Evolutionary conservation across 805 yeast species (phyloP).

Genomic region (Crinitomyces ghanaensis): DNA sequence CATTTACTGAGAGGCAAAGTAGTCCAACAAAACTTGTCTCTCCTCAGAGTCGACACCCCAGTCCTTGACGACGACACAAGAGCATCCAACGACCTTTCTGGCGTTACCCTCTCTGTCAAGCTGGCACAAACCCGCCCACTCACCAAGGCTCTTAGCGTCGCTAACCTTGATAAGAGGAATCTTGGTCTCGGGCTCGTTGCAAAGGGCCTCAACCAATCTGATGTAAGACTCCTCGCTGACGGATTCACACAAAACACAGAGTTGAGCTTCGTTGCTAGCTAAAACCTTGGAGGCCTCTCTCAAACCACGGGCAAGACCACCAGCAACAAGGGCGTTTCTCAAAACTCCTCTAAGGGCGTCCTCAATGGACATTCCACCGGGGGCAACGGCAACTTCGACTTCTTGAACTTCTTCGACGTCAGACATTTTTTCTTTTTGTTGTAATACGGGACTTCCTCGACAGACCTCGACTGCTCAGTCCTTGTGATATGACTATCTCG

Average conservation of each 20-base stretch:
- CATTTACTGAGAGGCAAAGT: slow-evolving; percentile 77
- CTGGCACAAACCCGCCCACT: slow-evolving; percentile 99
- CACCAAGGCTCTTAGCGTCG: slow-evolving; percentile 99
- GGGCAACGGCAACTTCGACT: slow-evolving; percentile 67
- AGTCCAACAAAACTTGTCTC: slow-evolving; percentile 91
- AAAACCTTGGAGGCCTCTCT: slow-evolving; percentile 99
- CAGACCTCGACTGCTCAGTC: slow-evolving; percentile 26
- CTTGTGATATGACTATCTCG: slow-evolving; percentile 12
- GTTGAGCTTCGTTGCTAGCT: slow-evolving; percentile 94
- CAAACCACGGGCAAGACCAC: slow-evolving; percentile 99
- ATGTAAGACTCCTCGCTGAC: slow-evolving; percentile 96
- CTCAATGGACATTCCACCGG: slow-evolving; percentile 89
- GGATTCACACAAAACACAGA: slow-evolving; percentile 94
- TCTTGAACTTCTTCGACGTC: slow-evolving; percentile 74
- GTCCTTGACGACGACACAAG: slow-evolving; percentile 98
- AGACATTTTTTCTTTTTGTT: slow-evolving; percentile 53
- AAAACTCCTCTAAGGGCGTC: slow-evolving; percentile 97
- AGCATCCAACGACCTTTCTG: slow-evolving; percentile 99
- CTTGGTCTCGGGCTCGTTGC: slow-evolving; percentile 94
- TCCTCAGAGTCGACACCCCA: slow-evolving; percentile 99
- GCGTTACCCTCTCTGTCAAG: slow-evolving; percentile 99
- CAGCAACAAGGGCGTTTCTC: slow-evolving; percentile 95
- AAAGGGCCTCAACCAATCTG: slow-evolving; percentile 97
- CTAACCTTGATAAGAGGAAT: slow-evolving; percentile 98
- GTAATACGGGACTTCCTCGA: slow-evolving; percentile 24